Conservation (phyloP, 2,329 filamentous ascomycete species). For the Helicocarpus griseus region DNA sequence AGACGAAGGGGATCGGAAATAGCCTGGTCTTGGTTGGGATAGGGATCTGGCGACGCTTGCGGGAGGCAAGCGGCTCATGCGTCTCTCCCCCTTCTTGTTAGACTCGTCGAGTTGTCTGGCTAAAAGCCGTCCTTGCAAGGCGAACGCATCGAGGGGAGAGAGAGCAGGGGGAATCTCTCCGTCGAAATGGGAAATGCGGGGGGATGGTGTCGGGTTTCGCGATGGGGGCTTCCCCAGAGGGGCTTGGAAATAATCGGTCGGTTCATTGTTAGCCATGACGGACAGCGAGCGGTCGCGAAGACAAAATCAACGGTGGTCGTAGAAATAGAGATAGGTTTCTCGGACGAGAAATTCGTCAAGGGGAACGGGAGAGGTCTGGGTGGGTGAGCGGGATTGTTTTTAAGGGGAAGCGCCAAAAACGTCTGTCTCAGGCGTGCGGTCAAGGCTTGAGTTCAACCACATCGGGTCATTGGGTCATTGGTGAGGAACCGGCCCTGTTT, state of each 20-base stretch:
- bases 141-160: constrained; percentile 91
- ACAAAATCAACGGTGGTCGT: neutral
- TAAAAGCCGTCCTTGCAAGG: constrained; percentile 77
- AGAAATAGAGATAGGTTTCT: neutral
- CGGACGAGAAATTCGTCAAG: neutral
- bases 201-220: constrained; percentile 40
- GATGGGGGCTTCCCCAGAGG: neutral
- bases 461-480: neutral
- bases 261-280: neutral
- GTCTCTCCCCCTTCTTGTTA: constrained; percentile 59
- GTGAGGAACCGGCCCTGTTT: neutral
- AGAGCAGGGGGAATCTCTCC: constrained; percentile 74
- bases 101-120: constrained; percentile 79
- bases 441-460: neutral
- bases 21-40: constrained; percentile 66
- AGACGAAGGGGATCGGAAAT: constrained; percentile 65
- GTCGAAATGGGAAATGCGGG: constrained; percentile 60
- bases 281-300: neutral
- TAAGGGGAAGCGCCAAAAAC: neutral
- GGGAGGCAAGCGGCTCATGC: constrained; percentile 78
- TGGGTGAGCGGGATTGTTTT: neutral
- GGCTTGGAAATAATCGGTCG: neutral
- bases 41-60: constrained; percentile 75
- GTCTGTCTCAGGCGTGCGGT: neutral
- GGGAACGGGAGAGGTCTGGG: neutral